A percentile compares a stretch with the other conserved stretches of the same genome.
Conservation (phyloP, 768 basidiomycete species). For the Boletellus ananiceps region DNA sequence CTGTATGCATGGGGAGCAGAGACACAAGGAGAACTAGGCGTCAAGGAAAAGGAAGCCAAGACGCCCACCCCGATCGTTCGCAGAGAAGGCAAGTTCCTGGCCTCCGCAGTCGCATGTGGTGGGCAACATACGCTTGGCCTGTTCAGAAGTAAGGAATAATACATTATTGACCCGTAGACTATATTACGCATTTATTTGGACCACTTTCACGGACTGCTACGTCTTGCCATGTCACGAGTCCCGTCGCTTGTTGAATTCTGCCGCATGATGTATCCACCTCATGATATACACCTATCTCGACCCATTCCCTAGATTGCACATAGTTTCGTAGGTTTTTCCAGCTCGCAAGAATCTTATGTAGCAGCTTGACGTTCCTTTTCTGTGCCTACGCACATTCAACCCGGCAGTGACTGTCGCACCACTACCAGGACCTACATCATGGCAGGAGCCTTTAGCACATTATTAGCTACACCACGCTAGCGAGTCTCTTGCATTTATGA, state of each 20-base stretch:
- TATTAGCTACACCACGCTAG: too few relatives aligned
- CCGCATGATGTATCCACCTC: conserved; percentile 13
- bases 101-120: conserved; percentile 56
- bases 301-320: neutral
- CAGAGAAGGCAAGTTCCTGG: conserved; percentile 60
- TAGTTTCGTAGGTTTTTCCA: neutral
- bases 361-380: too few relatives aligned
- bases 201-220: conserved; percentile 12
- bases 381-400: too few relatives aligned
- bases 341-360: too few relatives aligned
- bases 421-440: too few relatives aligned
- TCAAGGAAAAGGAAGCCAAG: conserved; percentile 53
- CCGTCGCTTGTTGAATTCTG: conserved; percentile 15
- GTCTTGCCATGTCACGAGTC: conserved; percentile 14
- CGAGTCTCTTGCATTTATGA: too few relatives aligned
- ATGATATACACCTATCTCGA: conserved; percentile 13
- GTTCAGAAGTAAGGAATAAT: conserved; percentile 55
- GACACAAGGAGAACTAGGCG: conserved; percentile 71
- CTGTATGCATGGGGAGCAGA: conserved; percentile 77
- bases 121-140: conserved; percentile 76
- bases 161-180: conserved; percentile 6
- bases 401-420: too few relatives aligned
- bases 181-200: conserved; percentile 17
- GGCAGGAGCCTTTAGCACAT: too few relatives aligned
- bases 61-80: conserved; percentile 68